Evolutionary conservation across 2,329 filamentous ascomycete species (phyloP), one percentile per base, ranked within the genome.

Genomic region (Fusarium odoratissimum): DNA sequence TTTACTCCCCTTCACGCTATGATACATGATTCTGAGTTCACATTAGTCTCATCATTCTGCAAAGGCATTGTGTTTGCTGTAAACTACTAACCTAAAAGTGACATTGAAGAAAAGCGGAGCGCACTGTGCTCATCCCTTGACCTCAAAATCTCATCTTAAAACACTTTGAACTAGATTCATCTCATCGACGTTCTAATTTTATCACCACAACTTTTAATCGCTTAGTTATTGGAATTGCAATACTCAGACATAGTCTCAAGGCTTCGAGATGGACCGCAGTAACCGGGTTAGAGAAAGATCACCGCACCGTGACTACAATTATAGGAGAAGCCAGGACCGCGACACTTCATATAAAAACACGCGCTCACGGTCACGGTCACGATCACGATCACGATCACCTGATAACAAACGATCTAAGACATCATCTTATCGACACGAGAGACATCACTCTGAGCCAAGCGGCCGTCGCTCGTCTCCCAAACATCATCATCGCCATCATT

Each of bases 311-410:
- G 73, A 76, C 48, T 67, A 71, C 48, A 42, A 72, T 42, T 69
- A 70, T 44, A 67, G 60, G 60, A 61, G 66, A 69, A 74, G 48
- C 48, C 64, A 75, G 40, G 67, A 72, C 58, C 69, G 67, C 54
- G 59, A 68, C 46, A 37, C 37, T 59, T 60, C 41, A 48, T 61
- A 52, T 31, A 64, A 59, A 51, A 71, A 69, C 23, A 70, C 66
- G 48, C 72, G 72, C 45, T 76, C 75, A 56, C 69, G 75, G 23
- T 76, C 75, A 57, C 63, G 75, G 45, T 78, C 75, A 58, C 69
- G 75, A 25, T 76, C 75, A 57, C 63, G 75, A 48, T 78, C 75
- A 58, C 65, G 75, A 57, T 78, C 76, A 38, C 76, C 72, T 23
- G 63, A 64, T 28, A 51, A 68, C 48, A 73, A 69, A 44, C 66